Percentiles rank a stretch among this genome's conserved stretches.
These are phyloP conservation scores for Stellera chamaejasme DNA, from an alignment of 345 rosid genomes.

Conservation along the genomic window DNA sequence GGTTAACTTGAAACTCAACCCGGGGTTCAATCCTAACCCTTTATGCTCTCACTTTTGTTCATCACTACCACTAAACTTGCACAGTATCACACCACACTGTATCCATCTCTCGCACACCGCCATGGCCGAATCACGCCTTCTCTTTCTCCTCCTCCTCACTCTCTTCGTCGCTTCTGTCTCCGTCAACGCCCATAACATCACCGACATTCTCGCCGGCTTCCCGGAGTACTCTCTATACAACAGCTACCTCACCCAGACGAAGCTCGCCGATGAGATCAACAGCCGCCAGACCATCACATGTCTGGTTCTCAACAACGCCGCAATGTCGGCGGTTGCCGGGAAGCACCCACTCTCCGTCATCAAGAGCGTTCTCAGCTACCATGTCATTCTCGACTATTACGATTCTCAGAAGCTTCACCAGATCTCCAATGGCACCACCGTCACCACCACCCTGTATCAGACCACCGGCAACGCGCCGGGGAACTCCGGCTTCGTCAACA, in stretches of 20 bases:
- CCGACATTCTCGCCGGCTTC: constrained; percentile 52
- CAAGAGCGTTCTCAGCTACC: constrained; percentile 61
- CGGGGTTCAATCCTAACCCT: too few relatives aligned
- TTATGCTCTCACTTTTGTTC: too few relatives aligned
- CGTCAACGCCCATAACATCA: constrained; percentile 53
- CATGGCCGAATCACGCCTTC: constrained; percentile 27
- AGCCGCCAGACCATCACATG: constrained; percentile 73
- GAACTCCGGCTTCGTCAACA: constrained; percentile 72
- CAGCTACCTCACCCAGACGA: constrained; percentile 62
- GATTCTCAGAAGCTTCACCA: constrained; percentile 74
- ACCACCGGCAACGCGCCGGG: constrained; percentile 95
- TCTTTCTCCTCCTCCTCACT: constrained; percentile 22
- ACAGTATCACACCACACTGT: too few relatives aligned
- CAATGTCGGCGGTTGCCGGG: constrained; percentile 61
- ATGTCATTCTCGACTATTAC: constrained; percentile 76
- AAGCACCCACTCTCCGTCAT: constrained; percentile 72
- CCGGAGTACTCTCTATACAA: constrained; percentile 74
- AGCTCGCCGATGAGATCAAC: constrained; percentile 88
- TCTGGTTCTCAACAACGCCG: constrained; percentile 69
- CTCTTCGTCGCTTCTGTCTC: constrained; percentile 17
- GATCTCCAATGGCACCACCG: constrained; percentile 65
- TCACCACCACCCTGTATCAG: constrained; percentile 84
- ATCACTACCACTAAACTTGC: too few relatives aligned
- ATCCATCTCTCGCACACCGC: neutral
- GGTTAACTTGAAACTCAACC: too few relatives aligned